phyloP scores from a whole-genome alignment of 1,284 basidiomycete species.

The Sanghuangporus sanghuang region DNA sequence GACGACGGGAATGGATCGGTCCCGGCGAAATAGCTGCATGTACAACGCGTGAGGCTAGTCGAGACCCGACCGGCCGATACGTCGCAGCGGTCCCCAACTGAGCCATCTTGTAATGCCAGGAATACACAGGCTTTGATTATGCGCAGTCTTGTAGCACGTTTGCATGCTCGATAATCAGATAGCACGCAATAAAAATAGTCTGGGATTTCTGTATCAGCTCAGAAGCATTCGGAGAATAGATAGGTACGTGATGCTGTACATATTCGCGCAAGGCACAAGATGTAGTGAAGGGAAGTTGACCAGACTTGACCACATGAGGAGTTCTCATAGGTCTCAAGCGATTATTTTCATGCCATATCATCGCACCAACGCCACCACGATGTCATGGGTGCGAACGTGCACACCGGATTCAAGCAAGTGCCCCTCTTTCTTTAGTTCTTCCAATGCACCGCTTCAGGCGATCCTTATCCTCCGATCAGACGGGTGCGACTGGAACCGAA shows the following conservation, averaged over 20 bases:
- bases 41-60: too few species aligned
- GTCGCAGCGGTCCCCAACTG: too few species aligned
- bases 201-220: too few species aligned
- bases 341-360: neutral
- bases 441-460: neutral
- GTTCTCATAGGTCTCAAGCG: neutral
- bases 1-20: too few species aligned
- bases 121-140: too few species aligned
- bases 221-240: neutral
- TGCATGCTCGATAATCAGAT: too few species aligned
- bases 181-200: too few species aligned
- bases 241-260: neutral
- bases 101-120: too few species aligned
- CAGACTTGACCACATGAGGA: neutral
- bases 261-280: neutral
- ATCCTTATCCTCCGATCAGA: neutral
- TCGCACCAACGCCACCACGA: neutral
- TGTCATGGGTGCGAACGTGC: neutral
- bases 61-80: too few species aligned
- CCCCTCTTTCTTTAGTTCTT: neutral
- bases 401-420: neutral
- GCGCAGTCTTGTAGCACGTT: too few species aligned
- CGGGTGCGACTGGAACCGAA: neutral
- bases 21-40: too few species aligned
- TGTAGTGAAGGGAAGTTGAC: neutral